Evolutionary conservation across 2,329 filamentous ascomycete genomes (phyloP).

Genomic region (Fusarium mundagurra): DNA sequence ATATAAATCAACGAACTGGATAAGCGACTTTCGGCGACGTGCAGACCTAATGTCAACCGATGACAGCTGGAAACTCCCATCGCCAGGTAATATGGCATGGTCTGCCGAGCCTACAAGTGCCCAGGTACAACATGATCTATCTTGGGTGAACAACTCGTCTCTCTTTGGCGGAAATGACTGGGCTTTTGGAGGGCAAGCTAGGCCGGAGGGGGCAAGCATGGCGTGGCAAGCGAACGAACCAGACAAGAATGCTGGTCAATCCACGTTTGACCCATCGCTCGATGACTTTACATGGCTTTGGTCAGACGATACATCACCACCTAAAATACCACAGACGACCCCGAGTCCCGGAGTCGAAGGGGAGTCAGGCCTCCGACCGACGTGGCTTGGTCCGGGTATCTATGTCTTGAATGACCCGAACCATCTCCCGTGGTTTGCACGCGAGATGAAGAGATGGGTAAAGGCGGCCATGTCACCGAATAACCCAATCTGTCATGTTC

Average conservation of each 20-base stretch:
- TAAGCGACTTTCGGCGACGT: constrained; percentile 12
- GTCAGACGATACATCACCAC: not conserved
- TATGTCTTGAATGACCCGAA: constrained; percentile 42
- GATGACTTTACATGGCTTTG: not conserved
- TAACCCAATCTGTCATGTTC: constrained; percentile 45
- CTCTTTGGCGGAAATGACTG: not conserved
- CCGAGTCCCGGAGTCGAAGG: not conserved
- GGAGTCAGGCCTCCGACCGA: constrained; percentile 10
- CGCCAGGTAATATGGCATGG: not conserved
- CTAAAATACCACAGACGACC: not conserved
- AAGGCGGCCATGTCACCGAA: constrained; percentile 47
- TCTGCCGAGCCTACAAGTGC: not conserved
- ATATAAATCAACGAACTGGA: constrained; percentile 12
- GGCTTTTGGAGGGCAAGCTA: not conserved
- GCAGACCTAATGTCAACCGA: not conserved
- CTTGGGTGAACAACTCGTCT: not conserved
- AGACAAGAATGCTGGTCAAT: not conserved
- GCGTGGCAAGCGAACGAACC: not conserved
- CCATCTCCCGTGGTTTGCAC: constrained; percentile 38
- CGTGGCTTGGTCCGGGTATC: constrained; percentile 25
- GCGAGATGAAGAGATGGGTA: constrained; percentile 43
- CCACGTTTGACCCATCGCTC: not conserved
- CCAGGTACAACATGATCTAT: not conserved
- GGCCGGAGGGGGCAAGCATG: not conserved
- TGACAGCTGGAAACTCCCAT: not conserved